Conservation (phyloP, 1,139 yeast species). For the Blastobotrys serpentis region DNA sequence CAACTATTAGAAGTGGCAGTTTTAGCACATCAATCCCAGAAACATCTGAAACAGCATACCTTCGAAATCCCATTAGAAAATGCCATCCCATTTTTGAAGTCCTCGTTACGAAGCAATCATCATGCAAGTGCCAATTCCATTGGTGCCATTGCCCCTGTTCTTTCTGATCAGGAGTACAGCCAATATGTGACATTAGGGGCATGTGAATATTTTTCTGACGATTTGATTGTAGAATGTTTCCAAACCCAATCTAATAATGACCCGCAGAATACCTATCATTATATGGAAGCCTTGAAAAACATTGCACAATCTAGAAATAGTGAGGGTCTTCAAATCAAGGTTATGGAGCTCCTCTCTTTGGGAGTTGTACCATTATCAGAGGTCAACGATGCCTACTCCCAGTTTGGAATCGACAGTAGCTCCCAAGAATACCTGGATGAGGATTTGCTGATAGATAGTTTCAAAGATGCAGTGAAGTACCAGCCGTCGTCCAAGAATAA, state of each 20-base stretch:
- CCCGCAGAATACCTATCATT: conserved; percentile 52
- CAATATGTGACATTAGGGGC: conserved; percentile 56
- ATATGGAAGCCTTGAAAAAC: conserved; percentile 63
- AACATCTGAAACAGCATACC: conserved; percentile 14
- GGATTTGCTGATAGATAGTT: conserved; percentile 30
- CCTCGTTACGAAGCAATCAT: neutral
- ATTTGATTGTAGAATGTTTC: conserved; percentile 59
- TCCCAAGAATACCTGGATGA: conserved; percentile 25
- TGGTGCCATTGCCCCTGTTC: conserved; percentile 7
- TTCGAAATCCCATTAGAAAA: conserved; percentile 20
- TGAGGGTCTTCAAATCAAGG: conserved; percentile 50
- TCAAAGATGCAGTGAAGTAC: conserved; percentile 21
- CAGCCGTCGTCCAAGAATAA: conserved; percentile 20
- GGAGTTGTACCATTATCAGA: conserved; percentile 68
- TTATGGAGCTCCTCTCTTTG: conserved; percentile 50
- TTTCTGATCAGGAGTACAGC: conserved; percentile 19
- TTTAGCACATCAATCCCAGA: conserved; percentile 20
- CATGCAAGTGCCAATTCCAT: conserved; percentile 8
- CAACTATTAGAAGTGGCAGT: conserved; percentile 26
- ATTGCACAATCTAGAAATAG: conserved; percentile 49
- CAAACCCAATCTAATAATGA: conserved; percentile 56
- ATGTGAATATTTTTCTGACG: conserved; percentile 59
- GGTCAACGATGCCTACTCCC: conserved; percentile 52
- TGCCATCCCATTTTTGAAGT: conserved; percentile 17
- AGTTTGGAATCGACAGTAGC: conserved; percentile 49